These are phyloP conservation scores for Rhynchospora breviuscula DNA, from an alignment of 176 grass and related monocot genomes.

Conservation along the genomic window DNA sequence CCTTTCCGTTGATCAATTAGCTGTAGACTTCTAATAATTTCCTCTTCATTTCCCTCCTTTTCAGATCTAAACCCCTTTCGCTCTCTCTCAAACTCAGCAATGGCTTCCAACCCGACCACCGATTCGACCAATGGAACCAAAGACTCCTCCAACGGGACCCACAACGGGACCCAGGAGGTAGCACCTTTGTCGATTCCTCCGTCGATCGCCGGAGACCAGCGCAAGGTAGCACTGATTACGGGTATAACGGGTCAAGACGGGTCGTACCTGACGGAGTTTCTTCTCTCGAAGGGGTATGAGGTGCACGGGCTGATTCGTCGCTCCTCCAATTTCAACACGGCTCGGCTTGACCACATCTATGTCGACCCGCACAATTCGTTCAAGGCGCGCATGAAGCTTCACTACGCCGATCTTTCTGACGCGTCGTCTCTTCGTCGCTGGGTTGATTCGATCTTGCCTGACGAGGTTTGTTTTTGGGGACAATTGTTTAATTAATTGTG, in stretches of 20 bases:
- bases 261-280: constrained; percentile 88
- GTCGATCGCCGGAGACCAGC: constrained; percentile 29
- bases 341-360: constrained; percentile 83
- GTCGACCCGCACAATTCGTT: constrained; percentile 77
- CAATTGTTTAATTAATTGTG: background rate
- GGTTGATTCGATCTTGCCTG: constrained; percentile 72
- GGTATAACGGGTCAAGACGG: constrained; percentile 98
- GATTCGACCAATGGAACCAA: background rate
- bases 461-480: constrained; percentile 38
- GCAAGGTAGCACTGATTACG: constrained; percentile 84
- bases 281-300: constrained; percentile 80
- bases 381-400: constrained; percentile 75
- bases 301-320: constrained; percentile 96
- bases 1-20: background rate
- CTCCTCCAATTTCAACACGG: constrained; percentile 98
- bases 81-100: constrained; percentile 13
- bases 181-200: constrained; percentile 15
- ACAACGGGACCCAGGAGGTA: background rate
- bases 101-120: constrained; percentile 18
- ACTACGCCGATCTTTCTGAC: constrained; percentile 98
- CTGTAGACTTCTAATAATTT: background rate
- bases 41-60: background rate
- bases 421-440: constrained; percentile 84
- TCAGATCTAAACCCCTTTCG: constrained; percentile 28
- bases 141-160: background rate